Evolutionary conservation across 805 yeast species (phyloP).

Genomic region (Yamadazyma takamatsuzukensis): DNA sequence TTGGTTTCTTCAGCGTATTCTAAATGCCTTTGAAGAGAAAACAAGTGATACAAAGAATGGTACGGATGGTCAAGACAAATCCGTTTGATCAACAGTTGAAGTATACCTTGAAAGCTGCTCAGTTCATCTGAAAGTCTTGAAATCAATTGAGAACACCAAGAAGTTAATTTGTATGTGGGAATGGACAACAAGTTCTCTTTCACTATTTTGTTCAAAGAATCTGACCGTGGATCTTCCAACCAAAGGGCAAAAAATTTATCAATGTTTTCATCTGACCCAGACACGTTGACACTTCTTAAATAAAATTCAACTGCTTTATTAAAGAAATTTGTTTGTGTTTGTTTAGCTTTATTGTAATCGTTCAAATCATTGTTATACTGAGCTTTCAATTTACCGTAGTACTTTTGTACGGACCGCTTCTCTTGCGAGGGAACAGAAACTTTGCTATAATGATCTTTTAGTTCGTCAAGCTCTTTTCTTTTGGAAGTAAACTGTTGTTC

Average conservation of each 20-base stretch:
- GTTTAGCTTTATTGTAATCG: conserved; percentile 38
- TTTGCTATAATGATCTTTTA: conserved; percentile 43
- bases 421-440: conserved; percentile 41
- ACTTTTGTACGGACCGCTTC: conserved; percentile 50
- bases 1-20: conserved; percentile 21
- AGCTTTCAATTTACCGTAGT: conserved; percentile 44
- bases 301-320: conserved; percentile 57
- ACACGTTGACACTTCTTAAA: conserved; percentile 48
- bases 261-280: conserved; percentile 49
- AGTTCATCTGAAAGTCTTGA: conserved; percentile 58
- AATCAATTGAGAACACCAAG: conserved; percentile 81
- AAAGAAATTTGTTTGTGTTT: conserved; percentile 41
- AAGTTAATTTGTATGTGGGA: conserved; percentile 60
- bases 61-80: conserved; percentile 62
- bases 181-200: conserved; percentile 33
- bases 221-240: conserved; percentile 57
- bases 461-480: conserved; percentile 45
- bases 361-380: conserved; percentile 49
- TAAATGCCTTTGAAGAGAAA: conserved; percentile 52
- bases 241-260: conserved; percentile 83
- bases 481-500: conserved; percentile 40
- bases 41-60: conserved; percentile 63
- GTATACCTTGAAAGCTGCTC: conserved; percentile 50
- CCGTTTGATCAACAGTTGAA: conserved; percentile 45
- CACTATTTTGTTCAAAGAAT: conserved; percentile 41